phyloP scores from a whole-genome alignment of 441 rosid genomes.

The Pelargonium australe region DNA sequence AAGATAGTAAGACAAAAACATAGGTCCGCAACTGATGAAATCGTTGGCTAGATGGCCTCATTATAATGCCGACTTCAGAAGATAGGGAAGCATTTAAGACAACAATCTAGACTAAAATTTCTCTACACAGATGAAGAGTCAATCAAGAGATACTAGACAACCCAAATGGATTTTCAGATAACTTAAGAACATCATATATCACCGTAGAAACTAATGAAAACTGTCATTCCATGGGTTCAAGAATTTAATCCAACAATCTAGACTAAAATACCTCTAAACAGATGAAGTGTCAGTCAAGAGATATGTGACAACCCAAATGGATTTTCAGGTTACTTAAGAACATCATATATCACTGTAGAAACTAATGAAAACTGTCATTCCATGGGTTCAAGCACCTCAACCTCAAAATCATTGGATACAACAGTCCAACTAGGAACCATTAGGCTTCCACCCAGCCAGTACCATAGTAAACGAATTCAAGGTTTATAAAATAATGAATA shows the following conservation, averaged over 20 bases:
- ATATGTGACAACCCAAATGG: conserved; percentile 7
- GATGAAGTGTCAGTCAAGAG: conserved; percentile 3
- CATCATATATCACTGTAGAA: not conserved
- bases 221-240: not conserved
- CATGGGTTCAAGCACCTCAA: not conserved
- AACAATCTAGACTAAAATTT: not conserved
- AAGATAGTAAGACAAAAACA: not conserved
- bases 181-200: conserved; percentile 1
- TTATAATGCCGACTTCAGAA: conserved; percentile 1
- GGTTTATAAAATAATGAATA: not conserved
- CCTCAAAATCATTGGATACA: not conserved
- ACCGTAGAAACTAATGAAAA: not conserved
- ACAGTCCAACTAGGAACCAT: not conserved
- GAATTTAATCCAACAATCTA: not conserved
- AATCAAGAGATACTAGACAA: not conserved
- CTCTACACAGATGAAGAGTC: conserved; percentile 5
- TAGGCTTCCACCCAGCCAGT: not conserved
- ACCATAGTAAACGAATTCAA: conserved; percentile 3
- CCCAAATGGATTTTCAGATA: conserved; percentile 8
- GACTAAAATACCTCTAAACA: not conserved
- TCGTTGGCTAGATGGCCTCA: not conserved
- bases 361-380: not conserved
- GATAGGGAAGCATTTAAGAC: not conserved
- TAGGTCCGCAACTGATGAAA: conserved; percentile 1
- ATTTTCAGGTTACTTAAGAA: conserved; percentile 3